Conservation (phyloP, 1,139 yeast genomes). For the Groenewaldozyma sp. region DNA sequence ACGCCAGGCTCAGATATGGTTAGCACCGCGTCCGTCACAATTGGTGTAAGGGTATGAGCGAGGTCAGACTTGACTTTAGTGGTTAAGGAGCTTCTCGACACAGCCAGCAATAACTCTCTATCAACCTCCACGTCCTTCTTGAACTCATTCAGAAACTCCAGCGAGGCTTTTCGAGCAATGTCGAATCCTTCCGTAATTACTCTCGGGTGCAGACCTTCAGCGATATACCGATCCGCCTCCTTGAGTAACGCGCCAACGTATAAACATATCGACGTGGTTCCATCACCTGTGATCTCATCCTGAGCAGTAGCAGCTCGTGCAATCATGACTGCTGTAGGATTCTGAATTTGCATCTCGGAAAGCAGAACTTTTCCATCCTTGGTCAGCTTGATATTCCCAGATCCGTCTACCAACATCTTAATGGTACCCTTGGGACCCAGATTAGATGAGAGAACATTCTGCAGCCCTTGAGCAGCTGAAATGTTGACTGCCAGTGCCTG, state of each 20-base stretch:
- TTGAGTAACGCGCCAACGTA: constrained; percentile 90
- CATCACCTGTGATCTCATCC: constrained; percentile 98
- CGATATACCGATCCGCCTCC: constrained; percentile 86
- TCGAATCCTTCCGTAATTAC: constrained; percentile 94
- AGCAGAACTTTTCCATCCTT: constrained; percentile 94
- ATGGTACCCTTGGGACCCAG: constrained; percentile 96
- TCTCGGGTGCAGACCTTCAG: constrained; percentile 95
- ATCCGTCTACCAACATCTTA: constrained; percentile 93
- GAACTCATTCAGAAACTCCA: constrained; percentile 60
- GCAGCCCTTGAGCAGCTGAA: constrained; percentile 94
- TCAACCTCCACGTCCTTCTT: constrained; percentile 42
- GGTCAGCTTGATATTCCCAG: constrained; percentile 90
- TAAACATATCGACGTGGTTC: constrained; percentile 94
- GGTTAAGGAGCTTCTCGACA: constrained; percentile 79
- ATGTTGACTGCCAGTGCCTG: constrained; percentile 95
- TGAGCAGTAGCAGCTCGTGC: constrained; percentile 97
- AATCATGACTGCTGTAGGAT: constrained; percentile 99
- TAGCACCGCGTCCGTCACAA: constrained; percentile 93
- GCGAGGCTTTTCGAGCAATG: constrained; percentile 66
- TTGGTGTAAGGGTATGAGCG: constrained; percentile 76
- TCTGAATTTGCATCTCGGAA: constrained; percentile 96
- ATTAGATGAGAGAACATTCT: constrained; percentile 81
- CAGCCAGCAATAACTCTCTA: constrained; percentile 82
- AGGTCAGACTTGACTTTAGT: constrained; percentile 77
- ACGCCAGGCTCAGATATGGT: constrained; percentile 46